Conservation (phyloP, 768 basidiomycete genomes). For the Lactifluus hygrophoroides region DNA sequence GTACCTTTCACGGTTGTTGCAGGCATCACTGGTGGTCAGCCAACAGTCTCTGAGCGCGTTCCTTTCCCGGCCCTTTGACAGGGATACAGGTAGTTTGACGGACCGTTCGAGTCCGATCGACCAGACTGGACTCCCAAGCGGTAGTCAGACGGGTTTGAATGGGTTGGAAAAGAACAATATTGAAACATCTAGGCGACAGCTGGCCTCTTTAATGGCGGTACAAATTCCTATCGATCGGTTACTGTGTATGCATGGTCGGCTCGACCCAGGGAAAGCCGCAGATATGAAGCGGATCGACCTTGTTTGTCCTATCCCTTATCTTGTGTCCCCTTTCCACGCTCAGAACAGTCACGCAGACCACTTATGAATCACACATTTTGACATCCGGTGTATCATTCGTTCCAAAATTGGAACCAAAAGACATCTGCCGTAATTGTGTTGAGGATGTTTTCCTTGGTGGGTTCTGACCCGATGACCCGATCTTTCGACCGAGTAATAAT, state of each 20-base stretch:
- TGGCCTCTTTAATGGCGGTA: constrained; percentile 31
- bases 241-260: constrained; percentile 49
- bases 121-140: background rate
- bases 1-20: background rate
- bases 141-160: background rate
- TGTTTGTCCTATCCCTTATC: constrained; percentile 30
- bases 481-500: background rate
- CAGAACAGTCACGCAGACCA: constrained; percentile 29
- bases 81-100: background rate
- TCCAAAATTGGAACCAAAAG: constrained; percentile 38
- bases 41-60: constrained; percentile 49
- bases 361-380: constrained; percentile 34
- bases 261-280: constrained; percentile 51
- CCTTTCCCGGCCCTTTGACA: constrained; percentile 12
- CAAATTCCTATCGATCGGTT: constrained; percentile 36
- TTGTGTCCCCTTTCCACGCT: background rate
- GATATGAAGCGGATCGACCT: constrained; percentile 62
- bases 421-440: constrained; percentile 59
- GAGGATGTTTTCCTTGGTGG: constrained; percentile 48
- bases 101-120: background rate
- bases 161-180: background rate
- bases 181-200: background rate
- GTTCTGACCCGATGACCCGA: constrained; percentile 3
- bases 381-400: constrained; percentile 34
- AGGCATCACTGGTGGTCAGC: constrained; percentile 55